These are phyloP conservation scores for Teratosphaeria nubilosa DNA, from an alignment of 2,329 filamentous ascomycete species.

Conservation along the genomic window DNA sequence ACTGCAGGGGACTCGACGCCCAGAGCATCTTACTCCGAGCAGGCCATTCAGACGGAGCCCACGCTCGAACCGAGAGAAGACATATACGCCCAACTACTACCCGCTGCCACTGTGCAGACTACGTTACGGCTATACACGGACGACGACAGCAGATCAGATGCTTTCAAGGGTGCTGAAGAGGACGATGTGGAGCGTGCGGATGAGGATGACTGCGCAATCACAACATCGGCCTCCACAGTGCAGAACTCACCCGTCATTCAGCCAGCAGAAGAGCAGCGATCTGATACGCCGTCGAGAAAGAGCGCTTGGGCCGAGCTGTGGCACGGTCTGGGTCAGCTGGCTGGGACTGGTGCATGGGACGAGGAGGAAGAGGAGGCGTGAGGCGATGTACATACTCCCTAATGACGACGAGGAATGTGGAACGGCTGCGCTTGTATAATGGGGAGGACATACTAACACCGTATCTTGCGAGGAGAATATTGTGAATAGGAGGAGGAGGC, in stretches of 20 bases:
- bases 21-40: conserved; percentile 4
- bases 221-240: conserved; percentile 11
- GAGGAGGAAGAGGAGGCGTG: conserved; percentile 10
- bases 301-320: conserved; percentile 28
- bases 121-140: not conserved
- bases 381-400: not conserved
- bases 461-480: not conserved
- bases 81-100: not conserved
- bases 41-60: conserved; percentile 4
- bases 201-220: conserved; percentile 19
- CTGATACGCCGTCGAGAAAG: conserved; percentile 8
- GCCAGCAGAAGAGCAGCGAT: conserved; percentile 2
- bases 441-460: not conserved
- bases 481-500: not conserved
- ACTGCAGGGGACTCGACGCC: not conserved
- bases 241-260: conserved; percentile 1
- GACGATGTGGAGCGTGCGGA: conserved; percentile 3
- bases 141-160: conserved; percentile 2
- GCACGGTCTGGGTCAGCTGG: conserved; percentile 21
- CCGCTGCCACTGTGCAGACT: not conserved
- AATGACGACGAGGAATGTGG: not conserved
- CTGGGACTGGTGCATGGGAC: conserved; percentile 21
- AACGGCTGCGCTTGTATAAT: not conserved
- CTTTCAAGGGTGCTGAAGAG: not conserved
- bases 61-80: not conserved